Conservation (phyloP, 768 basidiomycete species). For the Naganishia vaughanmartiniae region DNA sequence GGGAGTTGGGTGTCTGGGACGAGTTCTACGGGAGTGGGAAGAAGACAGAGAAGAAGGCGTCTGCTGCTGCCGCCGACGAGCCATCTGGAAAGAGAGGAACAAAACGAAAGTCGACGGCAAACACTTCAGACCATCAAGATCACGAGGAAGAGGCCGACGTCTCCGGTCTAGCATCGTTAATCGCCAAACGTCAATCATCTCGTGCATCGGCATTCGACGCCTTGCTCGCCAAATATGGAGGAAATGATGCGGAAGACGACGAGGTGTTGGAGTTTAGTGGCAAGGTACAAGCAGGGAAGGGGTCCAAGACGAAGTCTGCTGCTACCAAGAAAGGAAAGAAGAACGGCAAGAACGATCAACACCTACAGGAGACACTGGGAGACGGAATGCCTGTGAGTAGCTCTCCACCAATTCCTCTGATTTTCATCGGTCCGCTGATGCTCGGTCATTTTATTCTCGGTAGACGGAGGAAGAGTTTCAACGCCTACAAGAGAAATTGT, state of each 20-base stretch:
- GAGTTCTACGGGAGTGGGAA: slow-evolving; percentile 61
- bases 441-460: not conserved
- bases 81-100: not conserved
- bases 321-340: slow-evolving; percentile 6
- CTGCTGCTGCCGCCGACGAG: not conserved
- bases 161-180: slow-evolving; percentile 74
- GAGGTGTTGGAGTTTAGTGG: slow-evolving; percentile 42
- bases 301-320: slow-evolving; percentile 10
- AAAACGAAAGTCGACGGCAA: slow-evolving; percentile 15
- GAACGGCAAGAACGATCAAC: slow-evolving; percentile 3
- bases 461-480: slow-evolving; percentile 24
- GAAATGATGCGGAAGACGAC: slow-evolving; percentile 56
- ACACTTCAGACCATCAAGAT: slow-evolving; percentile 30
- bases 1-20: slow-evolving; percentile 88
- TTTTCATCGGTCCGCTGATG: not conserved
- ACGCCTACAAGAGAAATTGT: slow-evolving; percentile 2
- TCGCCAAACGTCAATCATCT: slow-evolving; percentile 67
- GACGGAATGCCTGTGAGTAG: slow-evolving; percentile 6
- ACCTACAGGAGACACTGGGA: not conserved
- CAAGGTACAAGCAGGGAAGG: slow-evolving; percentile 35
- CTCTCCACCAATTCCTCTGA: not conserved
- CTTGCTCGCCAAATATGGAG: slow-evolving; percentile 52
- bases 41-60: slow-evolving; percentile 24
- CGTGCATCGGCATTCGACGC: slow-evolving; percentile 66
- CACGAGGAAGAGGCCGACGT: slow-evolving; percentile 54